Evolutionary conservation across 352 stramenopile species (phyloP).

Genomic region (Thalassiosira mediterranea): DNA sequence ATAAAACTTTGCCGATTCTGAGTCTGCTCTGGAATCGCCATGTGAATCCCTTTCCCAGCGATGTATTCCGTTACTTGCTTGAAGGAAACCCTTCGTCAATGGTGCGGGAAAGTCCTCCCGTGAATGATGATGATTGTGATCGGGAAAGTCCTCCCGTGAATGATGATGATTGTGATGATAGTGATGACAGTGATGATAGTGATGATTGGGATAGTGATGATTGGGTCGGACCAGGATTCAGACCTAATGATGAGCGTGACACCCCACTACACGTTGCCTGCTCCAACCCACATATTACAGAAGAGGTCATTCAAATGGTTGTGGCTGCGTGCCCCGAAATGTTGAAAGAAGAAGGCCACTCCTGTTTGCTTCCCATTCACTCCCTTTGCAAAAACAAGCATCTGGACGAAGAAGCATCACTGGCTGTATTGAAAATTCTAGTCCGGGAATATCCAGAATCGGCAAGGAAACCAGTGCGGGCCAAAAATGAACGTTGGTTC

Average conservation of each 20-base stretch:
- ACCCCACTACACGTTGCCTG: conserved; percentile 18
- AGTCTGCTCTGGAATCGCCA: background rate
- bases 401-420: conserved; percentile 19
- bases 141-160: background rate
- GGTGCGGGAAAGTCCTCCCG: background rate
- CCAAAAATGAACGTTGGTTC: background rate
- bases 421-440: conserved; percentile 22
- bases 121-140: background rate
- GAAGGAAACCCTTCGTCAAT: conserved; percentile 13
- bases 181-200: background rate
- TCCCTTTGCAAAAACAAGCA: conserved; percentile 19
- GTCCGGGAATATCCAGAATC: conserved; percentile 5
- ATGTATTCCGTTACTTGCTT: conserved; percentile 32
- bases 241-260: too few relatives aligned
- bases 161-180: background rate
- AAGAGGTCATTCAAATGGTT: conserved; percentile 16
- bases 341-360: background rate
- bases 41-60: conserved; percentile 15
- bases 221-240: background rate
- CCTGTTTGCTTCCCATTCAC: conserved; percentile 26
- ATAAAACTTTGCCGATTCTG: background rate
- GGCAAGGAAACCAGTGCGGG: background rate
- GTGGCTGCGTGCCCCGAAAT: conserved; percentile 8
- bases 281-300: conserved; percentile 21
- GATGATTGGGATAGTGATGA: background rate